Evolutionary conservation across 1,284 basidiomycete genomes (phyloP), one percentile per base, ranked within the genome.

Genomic region (Puccinia novopanici): DNA sequence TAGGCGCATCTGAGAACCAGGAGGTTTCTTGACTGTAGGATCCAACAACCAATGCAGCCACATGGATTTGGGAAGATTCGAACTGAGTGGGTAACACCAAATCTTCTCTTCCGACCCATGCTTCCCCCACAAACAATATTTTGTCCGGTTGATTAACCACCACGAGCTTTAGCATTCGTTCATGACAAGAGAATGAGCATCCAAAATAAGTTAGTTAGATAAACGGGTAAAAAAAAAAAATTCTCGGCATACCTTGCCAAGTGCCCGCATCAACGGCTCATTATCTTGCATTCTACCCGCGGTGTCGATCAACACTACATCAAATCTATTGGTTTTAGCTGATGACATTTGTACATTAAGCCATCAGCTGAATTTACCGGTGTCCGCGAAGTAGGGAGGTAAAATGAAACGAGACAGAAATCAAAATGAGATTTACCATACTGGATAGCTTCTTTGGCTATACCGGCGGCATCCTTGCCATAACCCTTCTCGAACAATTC

Each of bases 281-380:
- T 98, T 98, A 86, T 98, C 95, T 86, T 98, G 95, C 95, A 98
- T 97, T 79, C 95, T 89, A 0, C 95, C 95, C n/a, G 95, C 95
- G 0, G 95, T 98, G 86, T 98, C 95, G 84, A 98, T 93, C 57
- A 98, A 88, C 9, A 98, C 94, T 27, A 97, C 94, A 85, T 98
- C 95, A 85, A 95, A 97, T 81, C 91, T 90, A 82, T 92, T 91
- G 83, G 94, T 92, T 83, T 91, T 91, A 50, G 68, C 48, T 52
- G 24, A 9, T 71, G 4, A 70, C 12, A 71, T 34, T 13, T 37
- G 61, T 2, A 13, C 45, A 52, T 42, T 15, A 30, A 61, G 65
- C 22, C 15, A 30, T 65, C 48, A 61, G 54, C 24, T 75, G 19
- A 61, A 63, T 6, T 30, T 34, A 34, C 15, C 34, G 34, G 27